Evolutionary conservation across 345 rosid species (phyloP), one percentile per base, ranked within the genome.

Genomic region (Salix dunnii): DNA sequence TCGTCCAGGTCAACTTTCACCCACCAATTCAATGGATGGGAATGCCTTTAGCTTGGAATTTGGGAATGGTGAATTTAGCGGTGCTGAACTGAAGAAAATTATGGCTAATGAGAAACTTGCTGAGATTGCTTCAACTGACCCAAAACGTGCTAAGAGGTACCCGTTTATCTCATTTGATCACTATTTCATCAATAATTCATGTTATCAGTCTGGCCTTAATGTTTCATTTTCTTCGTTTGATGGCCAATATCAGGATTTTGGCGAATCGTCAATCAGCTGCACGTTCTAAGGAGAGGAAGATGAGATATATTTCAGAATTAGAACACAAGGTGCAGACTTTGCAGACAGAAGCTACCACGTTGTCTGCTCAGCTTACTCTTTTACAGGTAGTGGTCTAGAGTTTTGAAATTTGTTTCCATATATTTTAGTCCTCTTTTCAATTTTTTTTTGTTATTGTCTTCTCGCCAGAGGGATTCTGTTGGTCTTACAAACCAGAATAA

Each of bases 251-350:
- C 75, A 94, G 98, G 84, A 93, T 94, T 79, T 85, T 94, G 85
- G 98, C 97, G 31, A 87, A 94, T 78, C 95, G 97, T 48, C 97
- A 92, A 71, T 94, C 98, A 43, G 98, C 97, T 78, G 98, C 98
- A 30, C 94, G 98, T 31, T 94, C 98, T 33, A 94, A 94, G 79
- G 98, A 94, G 82, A 84, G 98, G 84, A 94, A 94, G 88, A 90
- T 89, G 98, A 86, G 94, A 53, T 94, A 94, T 69, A 94, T 94
- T 40, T 90, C 92, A 0, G 98, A 94, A 85, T 79, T 94, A 85
- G 97, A 94, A 77, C 98, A 94, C 77, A 94, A 94, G 86, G 98
- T 94, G 76, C 98, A 94, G 84, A 92, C 98, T 60, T 86, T 94
- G 76, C 98, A 94, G 88, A 93, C 95, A 3, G 97, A 94, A 81